These are phyloP conservation scores for Penicillium sp. DNA, from an alignment of 2,329 filamentous ascomycete species.

Conservation along the genomic window DNA sequence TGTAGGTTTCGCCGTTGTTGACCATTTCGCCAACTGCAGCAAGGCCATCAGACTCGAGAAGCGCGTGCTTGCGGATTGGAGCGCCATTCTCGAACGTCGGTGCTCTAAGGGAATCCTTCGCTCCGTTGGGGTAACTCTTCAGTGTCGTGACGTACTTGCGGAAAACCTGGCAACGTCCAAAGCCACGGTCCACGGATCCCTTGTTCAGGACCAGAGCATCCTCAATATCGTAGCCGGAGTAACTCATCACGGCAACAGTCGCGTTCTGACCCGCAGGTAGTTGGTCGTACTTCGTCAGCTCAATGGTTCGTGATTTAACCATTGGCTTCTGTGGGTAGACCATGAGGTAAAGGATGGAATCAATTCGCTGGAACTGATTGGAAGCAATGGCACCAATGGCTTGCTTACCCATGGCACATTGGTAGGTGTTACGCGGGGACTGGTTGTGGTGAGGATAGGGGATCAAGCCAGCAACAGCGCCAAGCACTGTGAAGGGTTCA, in stretches of 20 bases:
- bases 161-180: constrained; percentile 97
- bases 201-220: constrained; percentile 97
- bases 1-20: constrained; percentile 75
- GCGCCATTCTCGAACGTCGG: constrained; percentile 61
- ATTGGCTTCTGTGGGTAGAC: constrained; percentile 97
- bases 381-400: constrained; percentile 97
- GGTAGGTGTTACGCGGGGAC: constrained; percentile 96
- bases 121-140: constrained; percentile 82
- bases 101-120: constrained; percentile 59
- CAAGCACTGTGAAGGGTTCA: constrained; percentile 94
- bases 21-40: constrained; percentile 82
- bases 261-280: constrained; percentile 95
- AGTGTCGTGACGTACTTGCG: constrained; percentile 85
- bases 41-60: constrained; percentile 81
- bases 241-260: constrained; percentile 98
- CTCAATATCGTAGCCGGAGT: constrained; percentile 98
- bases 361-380: constrained; percentile 96
- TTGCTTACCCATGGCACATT: constrained; percentile 99
- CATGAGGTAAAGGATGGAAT: constrained; percentile 92
- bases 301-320: constrained; percentile 95
- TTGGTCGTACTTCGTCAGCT: constrained; percentile 95
- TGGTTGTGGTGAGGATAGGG: constrained; percentile 99
- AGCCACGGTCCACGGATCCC: constrained; percentile 89
- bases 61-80: constrained; percentile 65
- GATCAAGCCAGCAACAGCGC: constrained; percentile 92